Percentiles rank a stretch among this genome's conserved stretches.
phyloP scores from a whole-genome alignment of 1,284 basidiomycete species.

The Fistulina hepatica region DNA sequence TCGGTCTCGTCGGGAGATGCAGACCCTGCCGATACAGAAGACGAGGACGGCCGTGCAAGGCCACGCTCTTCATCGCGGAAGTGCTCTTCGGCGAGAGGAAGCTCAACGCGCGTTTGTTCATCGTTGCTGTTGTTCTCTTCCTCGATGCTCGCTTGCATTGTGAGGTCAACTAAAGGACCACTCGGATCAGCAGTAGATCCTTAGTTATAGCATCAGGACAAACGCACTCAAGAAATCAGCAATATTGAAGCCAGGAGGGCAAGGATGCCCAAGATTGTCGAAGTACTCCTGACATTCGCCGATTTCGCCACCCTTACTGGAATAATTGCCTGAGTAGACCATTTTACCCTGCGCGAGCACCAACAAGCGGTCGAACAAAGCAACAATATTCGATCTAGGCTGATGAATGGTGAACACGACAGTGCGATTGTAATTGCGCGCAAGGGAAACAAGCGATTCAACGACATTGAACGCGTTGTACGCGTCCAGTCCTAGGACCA shows the following conservation, averaged over 20 bases:
- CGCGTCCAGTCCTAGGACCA: constrained; percentile 67
- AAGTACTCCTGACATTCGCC: constrained; percentile 75
- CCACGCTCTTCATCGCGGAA: constrained; percentile 56
- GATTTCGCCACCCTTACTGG: too few species aligned
- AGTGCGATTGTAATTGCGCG: constrained; percentile 86
- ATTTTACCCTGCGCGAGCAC: constrained; percentile 77
- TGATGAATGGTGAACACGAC: constrained; percentile 98
- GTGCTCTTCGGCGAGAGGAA: too few species aligned
- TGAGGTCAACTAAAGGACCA: constrained; percentile 58
- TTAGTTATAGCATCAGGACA: background rate
- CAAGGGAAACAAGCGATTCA: constrained; percentile 78
- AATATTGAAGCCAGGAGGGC: constrained; percentile 94
- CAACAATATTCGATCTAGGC: constrained; percentile 95
- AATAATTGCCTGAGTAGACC: constrained; percentile 64
- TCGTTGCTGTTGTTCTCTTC: constrained; percentile 26
- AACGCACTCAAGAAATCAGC: constrained; percentile 85
- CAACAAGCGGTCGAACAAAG: constrained; percentile 87
- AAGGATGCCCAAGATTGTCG: constrained; percentile 65
- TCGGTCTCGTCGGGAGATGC: constrained; percentile 42
- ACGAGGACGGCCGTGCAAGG: constrained; percentile 28
- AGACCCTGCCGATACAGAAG: constrained; percentile 21
- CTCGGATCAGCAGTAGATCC: background rate
- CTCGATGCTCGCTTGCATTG: constrained; percentile 54
- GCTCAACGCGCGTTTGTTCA: too few species aligned
- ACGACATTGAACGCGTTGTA: constrained; percentile 95